Conservation (phyloP, 1,284 basidiomycete genomes). For the Papiliotrema fonsecae region DNA sequence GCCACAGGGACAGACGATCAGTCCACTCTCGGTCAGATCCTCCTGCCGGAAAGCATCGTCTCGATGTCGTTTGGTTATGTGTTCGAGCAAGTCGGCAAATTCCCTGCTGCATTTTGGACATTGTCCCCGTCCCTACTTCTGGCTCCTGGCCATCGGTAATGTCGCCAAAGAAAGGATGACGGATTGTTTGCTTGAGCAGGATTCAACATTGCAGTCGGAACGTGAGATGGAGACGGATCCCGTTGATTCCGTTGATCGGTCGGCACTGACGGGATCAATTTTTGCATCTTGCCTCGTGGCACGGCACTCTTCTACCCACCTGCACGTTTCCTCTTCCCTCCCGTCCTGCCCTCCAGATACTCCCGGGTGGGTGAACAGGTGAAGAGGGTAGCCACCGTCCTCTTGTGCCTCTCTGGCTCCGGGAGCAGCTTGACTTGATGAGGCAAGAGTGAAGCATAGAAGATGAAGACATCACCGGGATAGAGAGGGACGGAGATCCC, state of each 20-base stretch:
- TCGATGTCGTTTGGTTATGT: neutral
- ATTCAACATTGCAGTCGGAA: too few species aligned
- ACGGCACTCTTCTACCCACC: neutral
- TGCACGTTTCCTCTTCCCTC: neutral
- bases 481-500: slow-evolving; percentile 3
- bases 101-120: neutral
- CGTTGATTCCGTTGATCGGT: neutral
- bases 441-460: slow-evolving; percentile 1
- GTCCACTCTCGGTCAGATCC: neutral
- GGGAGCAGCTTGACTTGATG: slow-evolving; percentile 1
- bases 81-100: neutral
- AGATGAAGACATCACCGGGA: slow-evolving; percentile 6
- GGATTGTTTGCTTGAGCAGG: too few species aligned
- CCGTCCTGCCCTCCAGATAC: neutral
- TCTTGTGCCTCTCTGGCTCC: neutral
- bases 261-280: neutral
- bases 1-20: neutral
- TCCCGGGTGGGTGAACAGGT: neutral
- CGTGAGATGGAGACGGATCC: too few species aligned
- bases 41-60: neutral
- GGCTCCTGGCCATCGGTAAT: too few species aligned
- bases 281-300: neutral
- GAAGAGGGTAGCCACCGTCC: neutral
- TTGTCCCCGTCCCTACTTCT: neutral
- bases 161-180: too few species aligned